Base-by-base conservation (phyloP, 495 filamentous ascomycete genomes). In the Xanthoparmelia taractica region DNA sequence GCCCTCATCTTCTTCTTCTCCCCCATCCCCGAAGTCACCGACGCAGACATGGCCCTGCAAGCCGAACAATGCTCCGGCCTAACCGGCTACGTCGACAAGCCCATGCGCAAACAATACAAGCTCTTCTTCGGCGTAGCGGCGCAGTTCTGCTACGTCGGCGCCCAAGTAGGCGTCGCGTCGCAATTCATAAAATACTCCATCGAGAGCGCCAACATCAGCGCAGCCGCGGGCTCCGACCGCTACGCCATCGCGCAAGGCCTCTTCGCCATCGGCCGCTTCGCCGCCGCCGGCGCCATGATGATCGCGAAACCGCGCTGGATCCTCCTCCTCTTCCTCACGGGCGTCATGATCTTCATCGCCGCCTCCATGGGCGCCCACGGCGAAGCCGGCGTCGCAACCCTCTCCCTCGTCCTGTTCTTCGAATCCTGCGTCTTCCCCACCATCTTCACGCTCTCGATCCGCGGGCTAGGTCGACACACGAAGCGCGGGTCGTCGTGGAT, bases 121-220 rank as follows among this genome's bases (percentile, higher is more conserved):
- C 76, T 90, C 7, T 88, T 89, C 76, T 83, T 81, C 67, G 87
- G 83, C 20, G 79, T 84, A 0, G 79, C 78, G 36, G 81, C 86
- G 8, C 86, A 90, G 69, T 89, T 90, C 72, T 88, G 84, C 71
- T 91, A 88, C 70, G 82, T 83, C 3, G 87, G 87, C 38, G 79
- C 84, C 10, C 25, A 50, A 8, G 84, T 88, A 34, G 84, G 80
- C 48, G 80, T 86, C 58, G 84, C 84, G 18, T 69, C 71, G 23
- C 78, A 81, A 66, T 81, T 84, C 71, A 80, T 83, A 65, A 80
- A 79, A 63, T 82, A 77, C 68, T 69, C 67, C 47, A 65, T 72
- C 17, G 75, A 79, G 60, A 64, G 58, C 61, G 66, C 73, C 59
- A 60, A 63, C 27, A 67, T 62, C 55, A 36, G 25, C 12, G 43